A percentile compares a stretch with the other conserved stretches of the same genome.
These are phyloP conservation scores for Alternaria conjuncta DNA, from an alignment of 2,329 filamentous ascomycete genomes.

Conservation along the genomic window DNA sequence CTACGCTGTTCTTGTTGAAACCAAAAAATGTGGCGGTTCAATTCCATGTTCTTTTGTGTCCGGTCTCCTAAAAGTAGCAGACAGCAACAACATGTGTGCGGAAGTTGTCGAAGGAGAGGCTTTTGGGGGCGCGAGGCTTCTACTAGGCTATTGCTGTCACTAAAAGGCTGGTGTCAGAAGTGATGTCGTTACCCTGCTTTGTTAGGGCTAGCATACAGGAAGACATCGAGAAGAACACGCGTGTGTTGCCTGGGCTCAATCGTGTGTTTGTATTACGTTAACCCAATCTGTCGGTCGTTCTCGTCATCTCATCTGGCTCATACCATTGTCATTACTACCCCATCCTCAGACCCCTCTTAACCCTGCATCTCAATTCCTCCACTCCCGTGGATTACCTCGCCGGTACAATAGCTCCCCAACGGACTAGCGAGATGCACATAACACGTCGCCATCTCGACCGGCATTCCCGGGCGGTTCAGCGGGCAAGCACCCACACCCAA, in stretches of 20 bases:
- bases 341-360: neutral
- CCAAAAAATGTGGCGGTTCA: too few species aligned
- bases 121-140: neutral
- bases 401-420: constrained; percentile 25
- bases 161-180: neutral
- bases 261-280: neutral
- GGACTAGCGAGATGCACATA: constrained; percentile 29
- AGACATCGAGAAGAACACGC: too few species aligned
- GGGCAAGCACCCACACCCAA: constrained; percentile 27
- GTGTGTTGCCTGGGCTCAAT: neutral
- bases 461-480: constrained; percentile 25
- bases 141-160: neutral
- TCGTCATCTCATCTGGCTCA: neutral
- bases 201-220: too few species aligned
- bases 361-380: constrained; percentile 30
- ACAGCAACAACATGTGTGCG: neutral
- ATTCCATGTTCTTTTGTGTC: too few species aligned
- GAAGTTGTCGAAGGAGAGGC: neutral
- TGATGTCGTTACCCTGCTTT: neutral
- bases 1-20: neutral
- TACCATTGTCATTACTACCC: neutral
- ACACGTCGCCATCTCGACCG: constrained; percentile 25
- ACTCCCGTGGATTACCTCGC: constrained; percentile 24
- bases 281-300: neutral
- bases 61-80: too few species aligned